Conservation (phyloP, 805 yeast genomes). For the Suhomyces canberraensis region DNA sequence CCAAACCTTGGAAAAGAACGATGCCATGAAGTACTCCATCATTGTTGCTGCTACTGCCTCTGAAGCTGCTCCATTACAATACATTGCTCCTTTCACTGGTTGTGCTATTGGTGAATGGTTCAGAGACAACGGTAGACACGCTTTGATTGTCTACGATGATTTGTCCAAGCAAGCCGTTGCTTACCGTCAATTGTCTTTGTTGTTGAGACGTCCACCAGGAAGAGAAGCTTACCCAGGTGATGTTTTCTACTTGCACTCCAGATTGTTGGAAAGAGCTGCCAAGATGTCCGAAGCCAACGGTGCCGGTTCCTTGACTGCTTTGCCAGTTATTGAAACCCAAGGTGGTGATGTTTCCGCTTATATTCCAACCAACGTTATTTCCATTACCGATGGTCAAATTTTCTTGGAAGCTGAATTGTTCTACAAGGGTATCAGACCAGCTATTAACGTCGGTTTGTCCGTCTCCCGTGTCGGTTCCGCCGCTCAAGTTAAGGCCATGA, state of each 20-base stretch:
- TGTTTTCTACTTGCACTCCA: constrained; percentile 92
- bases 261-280: constrained; percentile 90
- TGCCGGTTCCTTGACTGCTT: constrained; percentile 93
- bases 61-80: constrained; percentile 99
- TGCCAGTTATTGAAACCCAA: constrained; percentile 96
- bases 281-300: constrained; percentile 89
- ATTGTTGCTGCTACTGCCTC: constrained; percentile 99
- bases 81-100: constrained; percentile 99
- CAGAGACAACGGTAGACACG: constrained; percentile 99
- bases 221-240: constrained; percentile 98
- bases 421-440: constrained; percentile 99
- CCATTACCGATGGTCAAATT: constrained; percentile 96
- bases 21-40: constrained; percentile 95
- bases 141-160: constrained; percentile 95
- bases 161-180: constrained; percentile 99
- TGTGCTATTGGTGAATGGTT: constrained; percentile 99
- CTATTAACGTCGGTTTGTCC: constrained; percentile 98
- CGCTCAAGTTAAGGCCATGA: constrained; percentile 99
- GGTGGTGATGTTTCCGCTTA: constrained; percentile 99
- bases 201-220: constrained; percentile 96
- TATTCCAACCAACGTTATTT: constrained; percentile 96
- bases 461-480: constrained; percentile 99
- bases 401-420: constrained; percentile 99
- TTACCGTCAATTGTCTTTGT: constrained; percentile 97
- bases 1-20: constrained; percentile 97